Base-by-base conservation (phyloP, 306 rosid species). In the Glycine tomentella region DNA sequence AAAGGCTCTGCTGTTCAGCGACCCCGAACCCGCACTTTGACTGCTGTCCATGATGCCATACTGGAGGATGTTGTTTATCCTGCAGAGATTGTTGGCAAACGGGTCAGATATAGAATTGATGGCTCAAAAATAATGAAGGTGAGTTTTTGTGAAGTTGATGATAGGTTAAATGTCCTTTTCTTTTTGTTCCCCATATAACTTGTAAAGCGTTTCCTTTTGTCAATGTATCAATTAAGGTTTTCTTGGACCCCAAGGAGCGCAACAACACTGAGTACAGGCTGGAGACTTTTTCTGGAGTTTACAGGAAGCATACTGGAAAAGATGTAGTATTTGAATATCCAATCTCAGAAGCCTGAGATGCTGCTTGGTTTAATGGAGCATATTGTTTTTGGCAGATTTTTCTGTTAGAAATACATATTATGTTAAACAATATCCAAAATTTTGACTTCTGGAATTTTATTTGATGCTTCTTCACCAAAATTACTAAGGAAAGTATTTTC, bases 31-130 rank as follows among this genome's bases (percentile, higher is more conserved):
- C 94, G 94, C 8, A 92, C 97, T 2, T 82, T 92, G 11, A 90
- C 94, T 6, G 88, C 94, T 8, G 97, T 92, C 12, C 97, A 90
- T 36, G 97, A 90, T 69, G 92, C 89, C 3, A 81, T 90, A 76
- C 82, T 92, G 9, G 97, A 92, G 81, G 97, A 92, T 66, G 80
- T 90, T 36, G 97, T 87, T n/a, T 69, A 81, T 67, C 95, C 97
- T 72, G 97, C 92, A 33, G 92, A 92, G 89, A 90, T 90, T 87
- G 92, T 90, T 51, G 97, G 97, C 55, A 92, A 90, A 63, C 89
- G 94, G 4, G 59, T 67, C 69, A 85, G 97, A 84, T 92, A 84
- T 64, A 80, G 94, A 34, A 33, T 90, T 74, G 94, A 90, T 82
- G 97, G 97, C 4, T 90, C 94, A 57, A 92, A 92, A 83, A 81